These are phyloP conservation scores for Aspergillus thermomutatus DNA, from an alignment of 2,329 filamentous ascomycete genomes.

Conservation along the genomic window DNA sequence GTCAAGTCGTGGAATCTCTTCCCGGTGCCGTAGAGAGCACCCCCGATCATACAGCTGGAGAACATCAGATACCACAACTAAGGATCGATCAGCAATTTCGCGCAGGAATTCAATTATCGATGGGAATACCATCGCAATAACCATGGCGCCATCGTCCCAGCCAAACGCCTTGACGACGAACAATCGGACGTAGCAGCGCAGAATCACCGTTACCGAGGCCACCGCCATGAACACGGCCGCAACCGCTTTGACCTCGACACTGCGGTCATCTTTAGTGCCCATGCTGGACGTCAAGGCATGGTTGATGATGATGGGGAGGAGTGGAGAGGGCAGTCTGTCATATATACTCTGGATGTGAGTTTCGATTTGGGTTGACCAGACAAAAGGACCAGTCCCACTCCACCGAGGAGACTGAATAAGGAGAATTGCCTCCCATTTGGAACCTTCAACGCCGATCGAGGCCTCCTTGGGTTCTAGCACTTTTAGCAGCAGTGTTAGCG, in stretches of 20 bases:
- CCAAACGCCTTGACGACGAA: slow-evolving; percentile 31
- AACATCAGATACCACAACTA: slow-evolving; percentile 29
- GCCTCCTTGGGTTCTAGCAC: neutral
- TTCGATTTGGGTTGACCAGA: neutral
- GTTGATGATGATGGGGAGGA: no score
- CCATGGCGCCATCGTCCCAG: slow-evolving; percentile 32
- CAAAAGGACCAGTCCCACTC: neutral
- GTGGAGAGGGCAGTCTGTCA: neutral
- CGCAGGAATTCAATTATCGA: neutral
- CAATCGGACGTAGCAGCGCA: slow-evolving; percentile 32
- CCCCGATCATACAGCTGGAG: slow-evolving; percentile 29
- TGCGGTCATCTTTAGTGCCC: slow-evolving; percentile 20
- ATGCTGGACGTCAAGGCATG: slow-evolving; percentile 9
- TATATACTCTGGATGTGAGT: neutral
- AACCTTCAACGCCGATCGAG: neutral
- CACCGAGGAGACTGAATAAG: neutral
- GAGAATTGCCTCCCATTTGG: neutral
- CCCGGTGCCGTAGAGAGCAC: slow-evolving; percentile 29
- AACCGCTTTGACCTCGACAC: slow-evolving; percentile 20
- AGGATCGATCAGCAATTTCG: slow-evolving; percentile 1
- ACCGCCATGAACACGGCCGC: slow-evolving; percentile 28
- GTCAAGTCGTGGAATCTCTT: slow-evolving; percentile 15
- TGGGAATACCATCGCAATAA: slow-evolving; percentile 24
- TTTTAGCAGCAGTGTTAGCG: neutral
- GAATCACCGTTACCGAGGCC: slow-evolving; percentile 23